These are phyloP conservation scores for Teunomyces lycoperdinae DNA, from an alignment of 805 yeast genomes.

Conservation along the genomic window DNA sequence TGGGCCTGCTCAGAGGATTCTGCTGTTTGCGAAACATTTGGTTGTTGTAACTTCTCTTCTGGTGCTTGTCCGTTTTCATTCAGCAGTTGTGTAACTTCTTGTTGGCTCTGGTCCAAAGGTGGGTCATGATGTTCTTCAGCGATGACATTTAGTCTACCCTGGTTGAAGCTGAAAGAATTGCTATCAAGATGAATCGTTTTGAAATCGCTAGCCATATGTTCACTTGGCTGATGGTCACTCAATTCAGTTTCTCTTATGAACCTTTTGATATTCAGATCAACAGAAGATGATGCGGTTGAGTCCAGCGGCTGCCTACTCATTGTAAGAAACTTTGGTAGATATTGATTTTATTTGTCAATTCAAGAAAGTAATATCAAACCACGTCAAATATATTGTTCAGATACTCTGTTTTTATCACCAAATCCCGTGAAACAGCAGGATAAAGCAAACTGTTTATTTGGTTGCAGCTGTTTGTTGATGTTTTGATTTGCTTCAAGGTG, in stretches of 20 bases:
- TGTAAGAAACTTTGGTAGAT: background rate
- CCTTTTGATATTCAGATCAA: conserved; percentile 23
- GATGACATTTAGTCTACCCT: background rate
- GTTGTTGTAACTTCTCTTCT: background rate
- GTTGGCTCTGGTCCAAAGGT: background rate
- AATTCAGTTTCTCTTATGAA: conserved; percentile 30
- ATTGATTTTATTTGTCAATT: background rate
- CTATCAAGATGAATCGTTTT: conserved; percentile 10
- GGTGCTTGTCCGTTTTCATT: background rate
- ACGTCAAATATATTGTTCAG: background rate
- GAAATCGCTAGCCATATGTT: conserved; percentile 14
- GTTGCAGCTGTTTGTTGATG: conserved; percentile 4
- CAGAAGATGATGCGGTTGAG: conserved; percentile 19
- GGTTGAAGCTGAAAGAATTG: background rate
- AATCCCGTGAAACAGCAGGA: background rate
- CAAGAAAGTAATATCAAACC: background rate
- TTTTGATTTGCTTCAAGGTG: conserved; percentile 1
- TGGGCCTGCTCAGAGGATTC: background rate
- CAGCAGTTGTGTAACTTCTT: background rate
- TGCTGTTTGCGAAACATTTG: background rate
- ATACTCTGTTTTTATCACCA: background rate
- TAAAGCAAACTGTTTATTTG: background rate
- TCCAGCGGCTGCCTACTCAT: conserved; percentile 15
- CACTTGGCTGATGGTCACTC: conserved; percentile 13
- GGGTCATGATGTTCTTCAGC: background rate